Evolutionary conservation across 371 early-diverging fungal genomes (phyloP).

Genomic region (Mortierella sp.): DNA sequence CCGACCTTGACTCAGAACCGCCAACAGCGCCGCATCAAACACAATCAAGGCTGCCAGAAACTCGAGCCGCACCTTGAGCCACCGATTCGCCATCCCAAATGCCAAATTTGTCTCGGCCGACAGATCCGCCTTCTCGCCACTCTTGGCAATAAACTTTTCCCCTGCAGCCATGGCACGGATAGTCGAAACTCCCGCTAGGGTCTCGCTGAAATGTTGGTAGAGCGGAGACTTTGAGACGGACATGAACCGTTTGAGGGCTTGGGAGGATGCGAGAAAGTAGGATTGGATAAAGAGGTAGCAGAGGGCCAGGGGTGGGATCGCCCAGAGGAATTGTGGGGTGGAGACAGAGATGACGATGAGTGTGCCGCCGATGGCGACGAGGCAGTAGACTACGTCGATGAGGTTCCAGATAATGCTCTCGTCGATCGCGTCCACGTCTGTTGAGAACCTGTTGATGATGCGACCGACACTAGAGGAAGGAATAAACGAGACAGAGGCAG

Average conservation of each 20-base stretch:
- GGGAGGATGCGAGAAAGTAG: constrained; percentile 67
- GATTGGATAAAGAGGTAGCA: constrained; percentile 26
- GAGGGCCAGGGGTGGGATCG: constrained; percentile 22
- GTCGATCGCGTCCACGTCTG: constrained; percentile 82
- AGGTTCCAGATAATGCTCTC: constrained; percentile 84
- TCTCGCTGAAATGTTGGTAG: constrained; percentile 70
- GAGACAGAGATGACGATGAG: constrained; percentile 33
- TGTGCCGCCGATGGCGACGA: constrained; percentile 31
- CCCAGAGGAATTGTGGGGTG: constrained; percentile 33
- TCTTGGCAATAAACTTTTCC: constrained; percentile 46
- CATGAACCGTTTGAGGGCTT: constrained; percentile 70
- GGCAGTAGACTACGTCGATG: constrained; percentile 65
- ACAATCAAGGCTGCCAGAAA: constrained; percentile 66
- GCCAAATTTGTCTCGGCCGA: constrained; percentile 55
- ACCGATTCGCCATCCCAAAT: constrained; percentile 74
- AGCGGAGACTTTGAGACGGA: constrained; percentile 69
- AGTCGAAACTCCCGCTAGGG: constrained; percentile 63
- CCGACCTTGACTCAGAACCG: constrained; percentile 34
- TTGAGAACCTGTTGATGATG: constrained; percentile 81
- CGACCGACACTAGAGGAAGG: constrained; percentile 72
- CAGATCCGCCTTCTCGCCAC: constrained; percentile 48
- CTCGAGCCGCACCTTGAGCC: constrained; percentile 86
- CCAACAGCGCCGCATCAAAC: constrained; percentile 23
- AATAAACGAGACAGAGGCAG: neutral
- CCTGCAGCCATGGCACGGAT: constrained; percentile 67